Evolutionary conservation across 805 yeast species (phyloP), one percentile per base, ranked within the genome.

Genomic region (Ogataea trehalophila): DNA sequence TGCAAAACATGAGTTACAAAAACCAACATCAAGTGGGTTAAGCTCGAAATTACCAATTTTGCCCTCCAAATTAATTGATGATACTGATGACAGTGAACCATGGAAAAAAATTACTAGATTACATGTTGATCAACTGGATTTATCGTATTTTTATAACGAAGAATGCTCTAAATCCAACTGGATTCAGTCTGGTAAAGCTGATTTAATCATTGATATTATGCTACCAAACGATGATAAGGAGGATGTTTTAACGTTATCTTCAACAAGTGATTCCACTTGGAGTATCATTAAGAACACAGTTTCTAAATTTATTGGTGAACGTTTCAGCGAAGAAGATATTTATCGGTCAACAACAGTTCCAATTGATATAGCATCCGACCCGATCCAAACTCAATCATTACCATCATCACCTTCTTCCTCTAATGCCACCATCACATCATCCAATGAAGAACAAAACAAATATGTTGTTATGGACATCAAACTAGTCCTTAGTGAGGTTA

Each of bases 171-270:
- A 80, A 52, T 80, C 85, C 58, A 83, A 81, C 58, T 87, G 94
- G 95, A 64, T 87, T 13, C 74, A 76, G 23, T 80, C 79, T 41
- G 92, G 94, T 4, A 80, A 80, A 54, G 80, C 83, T 5, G 90
- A 85, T 48, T 67, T 87, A 5, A 69, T 76, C 16, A 86, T 88
- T 3, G 94, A 87, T 65, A 77, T 87, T 18, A 80, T 83, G 76
- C 70, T 86, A 31, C 94, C 95, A 1, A 71, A 67, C 31, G 73
- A 72, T 18, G 70, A 70, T n/a, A 66, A 61, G 1, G 55, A 56
- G 15, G 59, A 54, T 0, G 52, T 49, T 50, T 60, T 7, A 56
- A 56, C 29, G 48, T 52, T 36, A 47, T 48, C 23, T 47, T 50
- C 20, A 37, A 49, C 23, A 39, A 52, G 39, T n/a, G 33, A 56